Base-by-base conservation (phyloP, 345 rosid genomes). In the Melaleuca alternifolia region DNA sequence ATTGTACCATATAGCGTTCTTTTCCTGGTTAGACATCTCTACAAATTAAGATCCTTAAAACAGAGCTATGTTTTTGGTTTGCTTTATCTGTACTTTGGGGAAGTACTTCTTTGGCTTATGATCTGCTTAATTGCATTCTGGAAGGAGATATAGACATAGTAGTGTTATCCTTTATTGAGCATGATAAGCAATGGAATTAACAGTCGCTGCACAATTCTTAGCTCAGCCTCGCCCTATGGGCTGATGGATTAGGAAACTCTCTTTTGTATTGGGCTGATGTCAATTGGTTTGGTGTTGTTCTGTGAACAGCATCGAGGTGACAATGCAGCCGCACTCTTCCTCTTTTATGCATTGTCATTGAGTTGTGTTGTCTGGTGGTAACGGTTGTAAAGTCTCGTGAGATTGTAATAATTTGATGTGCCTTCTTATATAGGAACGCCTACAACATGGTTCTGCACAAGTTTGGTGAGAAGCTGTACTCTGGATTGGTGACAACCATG, bases 381-480 rank as follows among this genome's bases (percentile, higher is more conserved):
- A 46, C 8, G 33, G 24, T n/a, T n/a, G 8, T 18, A 59, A 77
- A 77, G 30, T 85, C 18, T 85, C 18, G 30, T 61, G 71, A 30
- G 77, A 41, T 33, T 54, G 44, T 81, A 85, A 37, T 61, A 53
- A 54, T 84, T 77, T 59, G 21, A 50, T 15, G 75, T 75, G 86
- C 83, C 82, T 53, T 84, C 1, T 89, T 84, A 87, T 86, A 62
- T 91, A 97, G 99, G 93, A 96, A 96, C 87, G 99, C 99, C 11
- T 97, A 97, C 93, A 96, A 96, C 87, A 97, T 97, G 99, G 99
- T 97, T 86, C 95, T 97, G 84, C 98, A 97, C 90, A 97, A 97
- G 92, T 96, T 93, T 83, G 99, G 99, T 11, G 99, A 97, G 87
- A 95, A 92, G 92, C 91, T 97, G 53, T 97, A 96, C 84, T 88